Base-by-base conservation (phyloP, 257 asterid genomes). In the Fraxinus cuspidata region DNA sequence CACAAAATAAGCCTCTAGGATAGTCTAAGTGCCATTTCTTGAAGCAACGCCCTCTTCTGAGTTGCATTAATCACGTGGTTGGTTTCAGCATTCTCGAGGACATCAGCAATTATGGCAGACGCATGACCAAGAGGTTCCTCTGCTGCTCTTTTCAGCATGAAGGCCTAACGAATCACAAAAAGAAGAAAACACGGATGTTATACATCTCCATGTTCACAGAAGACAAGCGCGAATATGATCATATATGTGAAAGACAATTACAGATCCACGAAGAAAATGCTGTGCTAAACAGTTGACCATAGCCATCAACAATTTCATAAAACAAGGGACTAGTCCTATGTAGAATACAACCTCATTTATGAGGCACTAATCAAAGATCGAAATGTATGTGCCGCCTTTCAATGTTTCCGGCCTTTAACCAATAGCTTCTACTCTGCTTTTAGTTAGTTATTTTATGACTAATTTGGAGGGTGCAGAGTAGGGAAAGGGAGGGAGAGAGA, bases 101-200 rank as follows among this genome's bases (percentile, higher is more conserved):
- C 97, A 73, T 95, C 97, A 2, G 97, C 86, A 38, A 95, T 87
- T 74, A 95, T 90, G 77, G 99, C 96, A 74, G 99, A 92, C 44
- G 99, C 99, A 75, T 95, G 99, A 51, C 98, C 99, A 34, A 95
- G 98, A 74, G 99, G 98, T 80, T 93, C 98, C 81, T 93, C 99
- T 58, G 96, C 95, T 72, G 99, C 97, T 87, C 98, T 93, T 90
- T 88, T 95, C 83, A 95, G 85, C 99, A 95, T 92, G 80, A 95
- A 95, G 4, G 99, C 99, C 99, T 95, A 85, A 69, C 29, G 13
- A 21, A 77, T 63, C 16, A 18, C 51, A 71, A 29, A 21, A 27
- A 18, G 23, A 40, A 63, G 32, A 76, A n/a, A 16, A 71, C 42
- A 23, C 53, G 51, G 69, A 77, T 56, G 13, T 38, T 38, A 42